Conservation (phyloP, 73 alveolate genomes). For the Paramecium sexaurelia region DNA sequence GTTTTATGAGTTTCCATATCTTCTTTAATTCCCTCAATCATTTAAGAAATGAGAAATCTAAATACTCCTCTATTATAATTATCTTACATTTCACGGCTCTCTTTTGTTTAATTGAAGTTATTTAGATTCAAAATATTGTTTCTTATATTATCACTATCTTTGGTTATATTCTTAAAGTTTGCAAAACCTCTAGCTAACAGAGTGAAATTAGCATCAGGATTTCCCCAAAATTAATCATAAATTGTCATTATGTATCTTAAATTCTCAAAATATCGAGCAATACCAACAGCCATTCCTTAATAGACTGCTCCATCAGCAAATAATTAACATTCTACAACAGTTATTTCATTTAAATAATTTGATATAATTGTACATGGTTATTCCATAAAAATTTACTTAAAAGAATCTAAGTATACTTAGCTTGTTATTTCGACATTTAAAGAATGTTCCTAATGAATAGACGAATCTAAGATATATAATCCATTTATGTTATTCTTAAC, state of each 20-base stretch:
- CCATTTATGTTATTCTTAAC: neutral
- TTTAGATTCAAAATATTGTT: slow-evolving; percentile 16
- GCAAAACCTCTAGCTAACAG: slow-evolving; percentile 54
- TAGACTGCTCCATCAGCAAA: slow-evolving; percentile 65
- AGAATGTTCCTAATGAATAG: slow-evolving; percentile 62
- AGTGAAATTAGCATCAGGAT: slow-evolving; percentile 37
- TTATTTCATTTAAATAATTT: neutral
- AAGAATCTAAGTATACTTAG: slow-evolving; percentile 23
- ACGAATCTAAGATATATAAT: slow-evolving; percentile 45
- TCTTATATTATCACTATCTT: neutral
- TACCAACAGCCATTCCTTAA: slow-evolving; percentile 69
- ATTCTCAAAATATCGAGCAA: slow-evolving; percentile 66
- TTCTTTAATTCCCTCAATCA: slow-evolving; percentile 25
- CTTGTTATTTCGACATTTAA: slow-evolving; percentile 49
- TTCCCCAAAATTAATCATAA: slow-evolving; percentile 41
- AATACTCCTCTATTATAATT: slow-evolving; percentile 34
- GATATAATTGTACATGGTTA: slow-evolving; percentile 59
- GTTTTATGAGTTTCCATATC: slow-evolving; percentile 50
- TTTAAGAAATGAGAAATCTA: neutral
- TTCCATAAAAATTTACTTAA: slow-evolving; percentile 28
- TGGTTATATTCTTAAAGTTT: slow-evolving; percentile 25
- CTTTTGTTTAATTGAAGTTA: slow-evolving; percentile 14
- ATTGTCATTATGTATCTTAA: slow-evolving; percentile 55
- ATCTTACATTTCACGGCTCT: slow-evolving; percentile 23
- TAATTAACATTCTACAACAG: slow-evolving; percentile 11